Percentiles rank a stretch among this genome's conserved stretches.
Conservation (phyloP, 2,329 filamentous ascomycete species). For the Exophiala sp. region DNA sequence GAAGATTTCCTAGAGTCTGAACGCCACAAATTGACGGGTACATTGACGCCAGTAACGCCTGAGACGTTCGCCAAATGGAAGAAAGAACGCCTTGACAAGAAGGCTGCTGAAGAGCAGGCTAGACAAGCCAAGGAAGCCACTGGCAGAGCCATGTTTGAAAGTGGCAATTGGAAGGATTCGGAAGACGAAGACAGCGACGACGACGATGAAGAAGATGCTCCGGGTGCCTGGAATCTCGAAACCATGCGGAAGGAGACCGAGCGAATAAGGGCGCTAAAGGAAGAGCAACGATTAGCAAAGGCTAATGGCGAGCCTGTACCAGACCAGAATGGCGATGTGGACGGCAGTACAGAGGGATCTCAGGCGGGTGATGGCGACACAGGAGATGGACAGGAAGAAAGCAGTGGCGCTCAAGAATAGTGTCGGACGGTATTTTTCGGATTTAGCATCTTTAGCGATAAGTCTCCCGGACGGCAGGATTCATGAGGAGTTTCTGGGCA, state of each 20-base stretch:
- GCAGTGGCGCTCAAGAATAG: conserved; percentile 12
- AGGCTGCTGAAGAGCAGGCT: conserved; percentile 87
- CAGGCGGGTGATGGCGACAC: conserved; percentile 15
- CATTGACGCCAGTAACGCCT: conserved; percentile 85
- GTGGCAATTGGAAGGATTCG: conserved; percentile 78
- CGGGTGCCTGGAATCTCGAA: conserved; percentile 69
- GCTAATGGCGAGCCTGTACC: conserved; percentile 31
- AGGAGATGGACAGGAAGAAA: conserved; percentile 15
- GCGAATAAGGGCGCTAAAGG: conserved; percentile 66
- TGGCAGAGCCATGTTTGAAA: conserved; percentile 91
- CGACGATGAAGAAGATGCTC: conserved; percentile 52
- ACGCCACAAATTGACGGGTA: conserved; percentile 89
- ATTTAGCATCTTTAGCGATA: conserved; percentile 6
- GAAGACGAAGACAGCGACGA: conserved; percentile 62
- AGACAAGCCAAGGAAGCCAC: conserved; percentile 92
- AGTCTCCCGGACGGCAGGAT: too few species aligned
- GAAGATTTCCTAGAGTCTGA: conserved; percentile 98
- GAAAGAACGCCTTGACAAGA: conserved; percentile 89
- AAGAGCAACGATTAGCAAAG: conserved; percentile 63
- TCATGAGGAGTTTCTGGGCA: too few species aligned
- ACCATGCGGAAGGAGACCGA: conserved; percentile 83
- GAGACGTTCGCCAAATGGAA: conserved; percentile 98
- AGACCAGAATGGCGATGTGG: conserved; percentile 16
- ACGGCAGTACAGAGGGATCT: conserved; percentile 10
- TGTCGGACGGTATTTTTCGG: not conserved